Base-by-base conservation (phyloP, 2,329 filamentous ascomycete genomes). In the Fusarium pseudoanthophilum region DNA sequence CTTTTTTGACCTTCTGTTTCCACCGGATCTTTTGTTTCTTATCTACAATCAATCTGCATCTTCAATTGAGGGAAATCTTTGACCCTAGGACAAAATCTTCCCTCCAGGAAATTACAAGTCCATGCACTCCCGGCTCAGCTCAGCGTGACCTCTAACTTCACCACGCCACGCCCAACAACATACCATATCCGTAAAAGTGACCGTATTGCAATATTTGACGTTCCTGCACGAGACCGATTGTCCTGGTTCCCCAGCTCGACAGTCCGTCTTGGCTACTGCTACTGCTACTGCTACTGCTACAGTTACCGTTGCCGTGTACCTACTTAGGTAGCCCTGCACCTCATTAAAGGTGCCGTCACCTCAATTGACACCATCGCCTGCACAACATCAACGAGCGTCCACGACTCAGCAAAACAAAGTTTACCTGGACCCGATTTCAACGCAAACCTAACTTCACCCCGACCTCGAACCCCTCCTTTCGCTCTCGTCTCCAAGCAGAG, bases 101-200 rank as follows among this genome's bases (percentile, higher is more conserved):
- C 37, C 37, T 18, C 42, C 43, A 66, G 71, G 71, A 73, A 73
- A 73, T 73, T 74, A 68, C 71, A 63, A 69, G 71, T 60, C 71
- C 62, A 72, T 69, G 71, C 71, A 45, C 71, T 48, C 59, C 59
- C 34, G 67, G 67, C 51, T 53, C 67, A 55, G 67, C 51, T 48
- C 71, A 74, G 61, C 57, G 67, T 74, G 72, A 74, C 72, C 71
- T 62, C 30, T 26, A 46, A 58, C 48, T 56, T 63, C 71, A 74
- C 61, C 71, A 74, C 68, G 64, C 68, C 72, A 74, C 58, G 42
- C 53, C 48, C 49, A 66, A 49, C 60, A 74, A 67, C 72, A 74
- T 75, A 65, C 71, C 66, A 71, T 67, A 55, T 28, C 34, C 34
- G 34, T 55, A 49, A 74, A 57, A 64, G 67, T 60, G 58, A 73